These are phyloP conservation scores for Melampsora americana DNA, from an alignment of 1,284 basidiomycete genomes.

Conservation along the genomic window DNA sequence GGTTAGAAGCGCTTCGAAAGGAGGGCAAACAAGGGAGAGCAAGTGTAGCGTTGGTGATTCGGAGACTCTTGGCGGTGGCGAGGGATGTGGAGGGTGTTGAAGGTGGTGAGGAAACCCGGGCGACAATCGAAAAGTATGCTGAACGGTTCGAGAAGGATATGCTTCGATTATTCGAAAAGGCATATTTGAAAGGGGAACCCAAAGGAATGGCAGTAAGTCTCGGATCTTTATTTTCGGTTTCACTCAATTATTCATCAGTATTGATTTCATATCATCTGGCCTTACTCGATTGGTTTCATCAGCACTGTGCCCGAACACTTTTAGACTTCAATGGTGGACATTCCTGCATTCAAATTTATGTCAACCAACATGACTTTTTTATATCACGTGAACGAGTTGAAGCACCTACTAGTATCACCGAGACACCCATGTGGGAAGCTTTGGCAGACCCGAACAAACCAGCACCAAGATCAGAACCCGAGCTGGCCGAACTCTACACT, in stretches of 20 bases:
- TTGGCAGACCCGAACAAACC: constrained; percentile 74
- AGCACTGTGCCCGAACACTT: constrained; percentile 96
- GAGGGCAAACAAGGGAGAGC: constrained; percentile 73
- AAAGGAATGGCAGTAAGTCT: constrained; percentile 92
- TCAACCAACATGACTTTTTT: constrained; percentile 99
- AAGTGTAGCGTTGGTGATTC: constrained; percentile 82
- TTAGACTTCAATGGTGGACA: constrained; percentile 97
- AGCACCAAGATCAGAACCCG: constrained; percentile 75
- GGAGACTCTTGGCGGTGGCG: constrained; percentile 80
- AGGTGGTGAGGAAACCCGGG: constrained; percentile 64
- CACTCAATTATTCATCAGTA: background rate
- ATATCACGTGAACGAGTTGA: constrained; percentile 71
- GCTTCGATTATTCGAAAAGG: constrained; percentile 88
- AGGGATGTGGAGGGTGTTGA: constrained; percentile 78
- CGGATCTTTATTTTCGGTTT: constrained; percentile 9
- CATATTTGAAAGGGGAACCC: constrained; percentile 92
- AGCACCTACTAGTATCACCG: constrained; percentile 53
- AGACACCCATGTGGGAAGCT: constrained; percentile 66
- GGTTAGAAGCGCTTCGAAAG: constrained; percentile 75
- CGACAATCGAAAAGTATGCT: constrained; percentile 89
- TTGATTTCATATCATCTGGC: constrained; percentile 3
- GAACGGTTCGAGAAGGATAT: constrained; percentile 99
- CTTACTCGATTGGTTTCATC: constrained; percentile 9
- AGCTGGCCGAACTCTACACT: constrained; percentile 72
- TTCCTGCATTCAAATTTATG: constrained; percentile 96